Evolutionary conservation across 495 filamentous ascomycete genomes (phyloP), one percentile per base, ranked within the genome.

Genomic region (Apiosordaria backusii): DNA sequence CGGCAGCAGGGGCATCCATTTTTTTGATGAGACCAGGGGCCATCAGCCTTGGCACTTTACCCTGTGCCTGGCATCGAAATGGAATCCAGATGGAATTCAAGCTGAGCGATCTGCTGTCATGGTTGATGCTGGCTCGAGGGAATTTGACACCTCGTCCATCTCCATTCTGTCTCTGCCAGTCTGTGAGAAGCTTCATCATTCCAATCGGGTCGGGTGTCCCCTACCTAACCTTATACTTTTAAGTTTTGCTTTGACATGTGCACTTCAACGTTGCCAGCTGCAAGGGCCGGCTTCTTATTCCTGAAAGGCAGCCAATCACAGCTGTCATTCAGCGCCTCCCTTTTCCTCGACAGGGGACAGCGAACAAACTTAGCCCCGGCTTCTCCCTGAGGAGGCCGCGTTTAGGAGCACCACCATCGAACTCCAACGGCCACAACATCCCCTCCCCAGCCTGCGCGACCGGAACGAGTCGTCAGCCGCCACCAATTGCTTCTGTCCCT

Each of bases 301-400:
- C 45, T 1, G 18, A 2, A 21, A 10, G 13, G 4, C 59, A 27
- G 26, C 59, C 59, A 61, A 61, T 61, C 59, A 61, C n/a, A 27
- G 59, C 21, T 27, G 10, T 4, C 24, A 15, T 19, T 61, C 59
- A 27, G 19, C 59, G 59, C 59, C 59, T 61, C 27, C 27, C 59
- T 61, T 19, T 35, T 27, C 24, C 29, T 25, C 21, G 52, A 55
- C 52, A 53, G 16, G 57, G 55, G 24, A 60, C 57, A 60, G 57
- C 57, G 27, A 60, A 29, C 57, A 60, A 26, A 60, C 24, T 57
- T 24, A 1, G 25, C 59, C 9, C 6, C n/a, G 24, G 26, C 59
- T 61, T 61, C 27, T 19, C 4, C 27, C 16, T 19, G 25, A 3
- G 26, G 19, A 61, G 19, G 26, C 29, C 24, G 59, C 26, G 57